A percentile compares a stretch with the other conserved stretches of the same genome.
phyloP scores from a whole-genome alignment of 2,329 filamentous ascomycete genomes.

The Neonectria neomacrospora region DNA sequence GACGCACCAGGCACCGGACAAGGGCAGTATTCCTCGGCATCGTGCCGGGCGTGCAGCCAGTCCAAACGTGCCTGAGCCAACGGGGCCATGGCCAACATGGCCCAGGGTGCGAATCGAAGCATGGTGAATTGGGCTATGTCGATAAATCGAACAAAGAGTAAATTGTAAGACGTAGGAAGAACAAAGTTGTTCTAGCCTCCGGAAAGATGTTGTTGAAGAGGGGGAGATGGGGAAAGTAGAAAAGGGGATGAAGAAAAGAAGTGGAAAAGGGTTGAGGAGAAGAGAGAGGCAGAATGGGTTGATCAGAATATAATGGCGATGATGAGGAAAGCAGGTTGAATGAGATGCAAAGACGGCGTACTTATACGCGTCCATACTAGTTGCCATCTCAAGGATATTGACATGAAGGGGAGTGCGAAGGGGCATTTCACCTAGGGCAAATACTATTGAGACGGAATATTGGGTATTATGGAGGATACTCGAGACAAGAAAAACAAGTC shows the following conservation, averaged over 20 bases:
- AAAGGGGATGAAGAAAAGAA: constrained; percentile 4
- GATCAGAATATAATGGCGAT: constrained; percentile 17
- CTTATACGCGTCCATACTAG: constrained; percentile 30
- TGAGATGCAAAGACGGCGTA: constrained; percentile 1
- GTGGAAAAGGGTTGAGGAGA: background rate
- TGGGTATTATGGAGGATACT: constrained; percentile 16
- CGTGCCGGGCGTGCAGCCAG: constrained; percentile 32
- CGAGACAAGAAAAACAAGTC: constrained; percentile 3
- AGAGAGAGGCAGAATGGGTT: background rate
- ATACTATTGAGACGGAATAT: constrained; percentile 15
- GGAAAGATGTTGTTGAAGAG: background rate
- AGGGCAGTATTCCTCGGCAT: constrained; percentile 45
- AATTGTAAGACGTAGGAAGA: constrained; percentile 3
- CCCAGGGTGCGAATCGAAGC: constrained; percentile 42
- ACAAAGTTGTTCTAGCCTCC: background rate
- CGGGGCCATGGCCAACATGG: constrained; percentile 42
- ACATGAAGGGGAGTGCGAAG: background rate
- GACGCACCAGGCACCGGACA: constrained; percentile 38
- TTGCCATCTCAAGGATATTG: background rate
- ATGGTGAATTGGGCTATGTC: constrained; percentile 28
- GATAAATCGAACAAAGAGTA: background rate
- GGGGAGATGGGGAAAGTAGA: background rate
- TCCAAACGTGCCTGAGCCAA: constrained; percentile 43
- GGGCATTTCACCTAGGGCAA: constrained; percentile 19
- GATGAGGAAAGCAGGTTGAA: constrained; percentile 14